Evolutionary conservation across 345 rosid genomes (phyloP).

Genomic region (Eucalyptus leucophloia): DNA sequence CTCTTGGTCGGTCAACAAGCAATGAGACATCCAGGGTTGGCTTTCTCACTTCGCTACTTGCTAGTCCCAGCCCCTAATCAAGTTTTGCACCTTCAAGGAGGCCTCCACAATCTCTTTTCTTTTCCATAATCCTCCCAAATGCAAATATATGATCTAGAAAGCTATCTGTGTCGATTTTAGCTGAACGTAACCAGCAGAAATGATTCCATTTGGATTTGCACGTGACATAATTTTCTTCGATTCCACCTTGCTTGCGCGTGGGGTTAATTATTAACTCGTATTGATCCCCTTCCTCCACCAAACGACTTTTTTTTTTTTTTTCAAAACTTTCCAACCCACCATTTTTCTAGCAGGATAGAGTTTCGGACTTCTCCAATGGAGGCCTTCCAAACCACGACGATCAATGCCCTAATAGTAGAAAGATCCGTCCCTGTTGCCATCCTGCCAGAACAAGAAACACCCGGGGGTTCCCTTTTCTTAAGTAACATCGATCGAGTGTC

Average conservation of each 20-base stretch:
- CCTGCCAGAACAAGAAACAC: neutral
- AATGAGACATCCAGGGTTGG: neutral
- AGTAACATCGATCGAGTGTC: neutral
- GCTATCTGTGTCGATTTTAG: neutral
- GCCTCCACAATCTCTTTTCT: neutral
- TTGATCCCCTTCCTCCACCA: neutral
- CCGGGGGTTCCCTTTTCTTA: neutral
- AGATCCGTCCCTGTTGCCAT: neutral
- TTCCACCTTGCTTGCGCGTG: neutral
- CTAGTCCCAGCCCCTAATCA: neutral
- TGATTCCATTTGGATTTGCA: neutral
- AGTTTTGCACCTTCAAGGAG: neutral
- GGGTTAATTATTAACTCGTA: neutral
- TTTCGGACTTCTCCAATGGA: neutral
- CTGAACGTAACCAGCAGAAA: neutral
- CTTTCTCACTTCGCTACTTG: neutral
- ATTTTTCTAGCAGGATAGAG: neutral
- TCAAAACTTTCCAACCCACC: neutral
- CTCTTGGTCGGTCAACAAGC: neutral
- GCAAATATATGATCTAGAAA: neutral
- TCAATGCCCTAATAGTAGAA: neutral
- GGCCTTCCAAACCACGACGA: neutral
- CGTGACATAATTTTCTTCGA: neutral
- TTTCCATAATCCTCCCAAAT: neutral
- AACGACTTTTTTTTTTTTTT: neutral